phyloP scores from a whole-genome alignment of 179 eudicot genomes.

The Beta corolliflora region DNA sequence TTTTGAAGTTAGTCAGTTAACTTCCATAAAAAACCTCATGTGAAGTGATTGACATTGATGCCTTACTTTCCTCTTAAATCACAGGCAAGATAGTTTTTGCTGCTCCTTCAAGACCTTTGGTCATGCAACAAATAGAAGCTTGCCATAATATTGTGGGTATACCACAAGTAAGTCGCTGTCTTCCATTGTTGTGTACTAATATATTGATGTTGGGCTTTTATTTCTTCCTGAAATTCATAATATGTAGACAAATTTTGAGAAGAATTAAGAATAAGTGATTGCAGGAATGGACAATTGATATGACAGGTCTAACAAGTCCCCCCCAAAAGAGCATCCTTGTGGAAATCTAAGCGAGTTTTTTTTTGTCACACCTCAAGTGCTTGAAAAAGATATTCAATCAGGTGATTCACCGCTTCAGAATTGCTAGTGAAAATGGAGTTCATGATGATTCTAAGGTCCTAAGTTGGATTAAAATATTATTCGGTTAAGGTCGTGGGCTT shows the following conservation, averaged over 20 bases:
- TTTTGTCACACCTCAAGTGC: slow-evolving; percentile 98
- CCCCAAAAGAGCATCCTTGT: slow-evolving; percentile 60
- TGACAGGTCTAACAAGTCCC: slow-evolving; percentile 95
- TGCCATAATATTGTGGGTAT: slow-evolving; percentile 96
- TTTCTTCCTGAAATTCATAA: neutral
- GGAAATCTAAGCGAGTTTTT: slow-evolving; percentile 90
- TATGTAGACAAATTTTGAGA: slow-evolving; percentile 34
- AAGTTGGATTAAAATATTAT: neutral
- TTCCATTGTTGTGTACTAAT: slow-evolving; percentile 5
- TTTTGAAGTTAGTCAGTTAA: neutral
- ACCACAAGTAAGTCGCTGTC: slow-evolving; percentile 69
- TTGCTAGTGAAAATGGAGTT: slow-evolving; percentile 2
- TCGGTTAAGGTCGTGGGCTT: neutral
- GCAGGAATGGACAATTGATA: slow-evolving; percentile 98
- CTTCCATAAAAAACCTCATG: neutral
- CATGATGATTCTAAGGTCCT: neutral
- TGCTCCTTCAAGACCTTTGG: slow-evolving; percentile 97
- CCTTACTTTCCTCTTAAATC: slow-evolving; percentile 15
- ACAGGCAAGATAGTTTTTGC: slow-evolving; percentile 96
- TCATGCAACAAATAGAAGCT: slow-evolving; percentile 96
- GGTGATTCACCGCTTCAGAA: slow-evolving; percentile 46
- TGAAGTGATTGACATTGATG: neutral
- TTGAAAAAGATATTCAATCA: slow-evolving; percentile 89
- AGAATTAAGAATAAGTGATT: slow-evolving; percentile 48
- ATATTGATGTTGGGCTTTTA: neutral